These are phyloP conservation scores for Phlebiopsis gigantea DNA, from an alignment of 768 basidiomycete genomes.

Conservation along the genomic window DNA sequence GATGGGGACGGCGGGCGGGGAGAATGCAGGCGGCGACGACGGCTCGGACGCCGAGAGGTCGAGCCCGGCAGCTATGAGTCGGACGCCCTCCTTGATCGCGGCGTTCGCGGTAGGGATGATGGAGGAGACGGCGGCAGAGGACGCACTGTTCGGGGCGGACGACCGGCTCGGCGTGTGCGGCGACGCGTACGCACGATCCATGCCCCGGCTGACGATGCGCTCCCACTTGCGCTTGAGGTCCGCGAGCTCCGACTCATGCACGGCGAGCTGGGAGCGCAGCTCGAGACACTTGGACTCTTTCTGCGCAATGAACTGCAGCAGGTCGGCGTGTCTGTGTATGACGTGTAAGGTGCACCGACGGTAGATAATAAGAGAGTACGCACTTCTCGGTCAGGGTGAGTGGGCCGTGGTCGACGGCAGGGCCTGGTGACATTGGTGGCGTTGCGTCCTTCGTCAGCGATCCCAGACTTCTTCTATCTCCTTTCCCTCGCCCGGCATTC, in stretches of 20 bases:
- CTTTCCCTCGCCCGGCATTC: slow-evolving; percentile 11
- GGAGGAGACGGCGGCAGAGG: slow-evolving; percentile 1
- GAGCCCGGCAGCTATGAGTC: slow-evolving; percentile 48
- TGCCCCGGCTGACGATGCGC: slow-evolving; percentile 64
- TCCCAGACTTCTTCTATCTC: slow-evolving; percentile 28
- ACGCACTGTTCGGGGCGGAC: not conserved
- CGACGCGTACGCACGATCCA: slow-evolving; percentile 31
- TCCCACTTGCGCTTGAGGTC: slow-evolving; percentile 84
- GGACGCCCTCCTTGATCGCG: slow-evolving; percentile 56
- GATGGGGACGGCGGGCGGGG: slow-evolving; percentile 11
- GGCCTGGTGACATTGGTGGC: slow-evolving; percentile 6
- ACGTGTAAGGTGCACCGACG: not conserved
- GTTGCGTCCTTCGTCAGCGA: slow-evolving; percentile 6
- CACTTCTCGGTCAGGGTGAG: slow-evolving; percentile 72
- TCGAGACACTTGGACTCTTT: slow-evolving; percentile 84
- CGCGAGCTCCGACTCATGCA: slow-evolving; percentile 67
- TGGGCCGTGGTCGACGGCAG: slow-evolving; percentile 27
- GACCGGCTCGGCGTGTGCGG: slow-evolving; percentile 18
- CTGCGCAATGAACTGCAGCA: slow-evolving; percentile 81
- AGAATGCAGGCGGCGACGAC: slow-evolving; percentile 14
- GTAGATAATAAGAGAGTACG: slow-evolving; percentile 21
- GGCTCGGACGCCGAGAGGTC: slow-evolving; percentile 25
- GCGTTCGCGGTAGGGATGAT: slow-evolving; percentile 21
- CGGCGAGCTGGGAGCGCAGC: slow-evolving; percentile 64
- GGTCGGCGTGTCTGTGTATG: slow-evolving; percentile 60